These are phyloP conservation scores for Linnemannia exigua DNA, from an alignment of 192 early-diverging fungal species.

Conservation along the genomic window DNA sequence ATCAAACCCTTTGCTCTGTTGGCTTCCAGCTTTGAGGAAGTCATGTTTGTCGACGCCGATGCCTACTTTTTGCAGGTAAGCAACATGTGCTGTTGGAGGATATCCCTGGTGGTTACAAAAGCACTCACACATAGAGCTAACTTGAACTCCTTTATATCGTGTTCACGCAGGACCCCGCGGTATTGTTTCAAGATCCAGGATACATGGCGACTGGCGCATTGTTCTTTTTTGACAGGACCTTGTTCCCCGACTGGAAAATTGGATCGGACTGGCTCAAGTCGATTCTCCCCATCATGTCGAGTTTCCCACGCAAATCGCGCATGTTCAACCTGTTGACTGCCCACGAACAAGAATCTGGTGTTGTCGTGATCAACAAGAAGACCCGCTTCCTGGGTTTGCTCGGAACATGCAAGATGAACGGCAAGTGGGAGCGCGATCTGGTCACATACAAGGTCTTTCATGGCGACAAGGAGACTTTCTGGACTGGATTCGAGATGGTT, in stretches of 20 bases:
- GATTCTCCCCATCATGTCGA: conserved; percentile 61
- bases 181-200: conserved; percentile 63
- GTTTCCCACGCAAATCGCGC: conserved; percentile 55
- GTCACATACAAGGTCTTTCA: conserved; percentile 62
- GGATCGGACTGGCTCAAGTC: conserved; percentile 66
- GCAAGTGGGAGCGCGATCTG: conserved; percentile 62
- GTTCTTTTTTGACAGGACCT: conserved; percentile 76
- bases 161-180: conserved; percentile 57
- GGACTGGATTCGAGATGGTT: conserved; percentile 74
- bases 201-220: conserved; percentile 66
- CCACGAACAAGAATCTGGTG: conserved; percentile 77
- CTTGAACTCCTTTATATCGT: not conserved
- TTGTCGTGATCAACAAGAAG: conserved; percentile 69
- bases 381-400: conserved; percentile 66
- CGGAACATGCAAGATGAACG: conserved; percentile 69
- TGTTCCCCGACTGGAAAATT: conserved; percentile 49
- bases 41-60: conserved; percentile 80
- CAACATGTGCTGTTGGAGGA: not conserved
- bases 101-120: too few relatives aligned
- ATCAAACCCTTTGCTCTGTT: conserved; percentile 79
- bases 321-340: conserved; percentile 52
- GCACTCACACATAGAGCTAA: too few relatives aligned
- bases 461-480: conserved; percentile 83
- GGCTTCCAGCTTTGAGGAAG: conserved; percentile 70
- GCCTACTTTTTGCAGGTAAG: conserved; percentile 71